Conservation (phyloP, 2,329 filamentous ascomycete species). For the Ophiostoma ips region DNA sequence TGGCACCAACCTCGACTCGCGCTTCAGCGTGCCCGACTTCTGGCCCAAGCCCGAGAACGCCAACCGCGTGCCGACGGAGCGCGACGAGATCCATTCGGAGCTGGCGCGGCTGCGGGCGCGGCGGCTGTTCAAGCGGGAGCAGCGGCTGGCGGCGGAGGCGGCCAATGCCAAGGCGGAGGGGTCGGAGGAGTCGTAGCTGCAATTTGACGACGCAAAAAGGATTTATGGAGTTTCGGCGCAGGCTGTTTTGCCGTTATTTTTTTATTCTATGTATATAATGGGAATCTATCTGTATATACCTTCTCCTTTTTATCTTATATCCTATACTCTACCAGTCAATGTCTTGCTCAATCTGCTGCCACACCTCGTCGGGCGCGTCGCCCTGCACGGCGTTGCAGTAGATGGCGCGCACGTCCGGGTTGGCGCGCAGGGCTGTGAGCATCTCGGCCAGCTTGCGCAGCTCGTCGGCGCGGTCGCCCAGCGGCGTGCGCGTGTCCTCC, state of each 20-base stretch:
- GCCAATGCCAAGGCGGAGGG: conserved; percentile 7
- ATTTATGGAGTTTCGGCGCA: neutral
- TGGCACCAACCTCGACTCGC: conserved; percentile 88
- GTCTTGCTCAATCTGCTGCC: conserved; percentile 34
- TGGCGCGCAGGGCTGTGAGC: conserved; percentile 46
- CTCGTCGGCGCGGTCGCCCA: conserved; percentile 37
- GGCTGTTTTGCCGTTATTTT: neutral
- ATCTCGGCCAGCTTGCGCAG: conserved; percentile 46
- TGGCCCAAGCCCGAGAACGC: conserved; percentile 77
- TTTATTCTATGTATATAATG: neutral
- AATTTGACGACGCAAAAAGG: neutral
- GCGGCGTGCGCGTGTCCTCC: conserved; percentile 55
- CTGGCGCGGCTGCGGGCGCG: conserved; percentile 53
- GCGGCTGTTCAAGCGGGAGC: conserved; percentile 66
- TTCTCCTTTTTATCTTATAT: neutral
- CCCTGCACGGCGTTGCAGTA: conserved; percentile 56
- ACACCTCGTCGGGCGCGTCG: conserved; percentile 35
- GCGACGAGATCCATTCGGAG: conserved; percentile 73
- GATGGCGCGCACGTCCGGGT: conserved; percentile 61
- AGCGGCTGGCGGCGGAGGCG: conserved; percentile 28
- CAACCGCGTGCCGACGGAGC: conserved; percentile 61
- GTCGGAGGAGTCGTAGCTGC: neutral
- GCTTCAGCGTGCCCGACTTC: conserved; percentile 80
- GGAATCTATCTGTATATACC: neutral
- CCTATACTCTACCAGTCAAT: conserved; percentile 27